Conservation (phyloP, 2,329 filamentous ascomycete species). For the Apiospora marii region DNA sequence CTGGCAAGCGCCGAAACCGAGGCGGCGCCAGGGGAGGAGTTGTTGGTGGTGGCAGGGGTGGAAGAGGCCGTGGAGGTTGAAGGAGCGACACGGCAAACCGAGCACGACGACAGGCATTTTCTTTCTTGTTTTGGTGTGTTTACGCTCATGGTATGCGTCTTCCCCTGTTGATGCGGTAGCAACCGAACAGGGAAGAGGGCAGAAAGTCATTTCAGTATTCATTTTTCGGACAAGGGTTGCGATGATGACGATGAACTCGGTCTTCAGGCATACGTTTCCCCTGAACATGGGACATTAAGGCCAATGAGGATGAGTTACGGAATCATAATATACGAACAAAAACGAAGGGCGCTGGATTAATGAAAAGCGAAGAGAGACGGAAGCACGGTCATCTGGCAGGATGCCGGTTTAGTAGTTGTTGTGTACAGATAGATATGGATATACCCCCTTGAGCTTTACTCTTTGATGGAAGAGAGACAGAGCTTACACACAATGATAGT, state of each 20-base stretch:
- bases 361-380: neutral
- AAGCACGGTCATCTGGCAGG: neutral
- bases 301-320: neutral
- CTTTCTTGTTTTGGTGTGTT: neutral
- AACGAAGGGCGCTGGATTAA: neutral
- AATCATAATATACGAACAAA: neutral
- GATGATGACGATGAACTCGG: neutral
- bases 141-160: neutral
- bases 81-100: neutral
- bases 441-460: neutral
- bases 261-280: neutral
- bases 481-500: neutral
- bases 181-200: neutral
- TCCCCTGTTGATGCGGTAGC: neutral
- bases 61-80: neutral
- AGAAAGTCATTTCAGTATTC: neutral
- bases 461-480: neutral
- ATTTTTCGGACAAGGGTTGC: neutral
- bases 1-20: constrained; percentile 24
- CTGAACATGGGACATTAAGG: too few species aligned
- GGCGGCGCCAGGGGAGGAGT: neutral
- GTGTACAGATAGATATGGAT: constrained; percentile 9
- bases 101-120: neutral
- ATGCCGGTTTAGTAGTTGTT: neutral
- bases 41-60: neutral